Evolutionary conservation across 192 early-diverging fungal genomes (phyloP).

Genomic region (Paraglomus brasilianum): DNA sequence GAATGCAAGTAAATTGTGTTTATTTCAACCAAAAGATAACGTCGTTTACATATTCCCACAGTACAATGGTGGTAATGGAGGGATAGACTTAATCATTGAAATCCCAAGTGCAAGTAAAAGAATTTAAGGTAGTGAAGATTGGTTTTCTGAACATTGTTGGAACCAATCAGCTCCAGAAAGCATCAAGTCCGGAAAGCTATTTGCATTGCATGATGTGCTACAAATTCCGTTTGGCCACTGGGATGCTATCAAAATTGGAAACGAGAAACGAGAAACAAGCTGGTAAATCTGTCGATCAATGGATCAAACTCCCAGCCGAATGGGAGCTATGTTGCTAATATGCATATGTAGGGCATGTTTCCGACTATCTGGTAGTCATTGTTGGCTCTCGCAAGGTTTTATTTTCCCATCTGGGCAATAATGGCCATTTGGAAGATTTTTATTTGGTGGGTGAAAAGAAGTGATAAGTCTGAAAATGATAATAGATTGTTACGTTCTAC

Average conservation of each 20-base stretch:
- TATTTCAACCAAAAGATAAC: too few species aligned
- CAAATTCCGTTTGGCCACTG: constrained; percentile 22
- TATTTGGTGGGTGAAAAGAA: too few species aligned
- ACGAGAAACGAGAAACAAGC: too few species aligned
- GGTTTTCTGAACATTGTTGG: constrained; percentile 34
- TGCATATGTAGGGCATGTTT: constrained; percentile 29
- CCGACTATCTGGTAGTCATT: constrained; percentile 36
- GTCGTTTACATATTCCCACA: too few species aligned
- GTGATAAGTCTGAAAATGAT: too few species aligned
- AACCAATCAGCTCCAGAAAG: constrained; percentile 26
- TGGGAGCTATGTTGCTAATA: constrained; percentile 18
- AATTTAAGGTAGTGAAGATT: constrained; percentile 36
- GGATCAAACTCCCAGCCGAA: constrained; percentile 28
- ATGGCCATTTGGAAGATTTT: constrained; percentile 19
- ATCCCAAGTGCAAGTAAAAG: constrained; percentile 33
- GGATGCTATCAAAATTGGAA: too few species aligned
- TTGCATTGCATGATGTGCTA: constrained; percentile 15
- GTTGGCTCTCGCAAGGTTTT: constrained; percentile 39
- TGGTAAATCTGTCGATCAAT: constrained; percentile 32
- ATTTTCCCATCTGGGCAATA: constrained; percentile 32
- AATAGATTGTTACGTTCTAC: too few species aligned
- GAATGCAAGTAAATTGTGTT: too few species aligned
- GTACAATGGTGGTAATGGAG: too few species aligned
- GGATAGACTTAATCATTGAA: constrained; percentile 34
- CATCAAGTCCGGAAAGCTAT: constrained; percentile 13